Evolutionary conservation across 441 rosid species (phyloP), one percentile per base, ranked within the genome.

Genomic region (Syzygium malaccense): DNA sequence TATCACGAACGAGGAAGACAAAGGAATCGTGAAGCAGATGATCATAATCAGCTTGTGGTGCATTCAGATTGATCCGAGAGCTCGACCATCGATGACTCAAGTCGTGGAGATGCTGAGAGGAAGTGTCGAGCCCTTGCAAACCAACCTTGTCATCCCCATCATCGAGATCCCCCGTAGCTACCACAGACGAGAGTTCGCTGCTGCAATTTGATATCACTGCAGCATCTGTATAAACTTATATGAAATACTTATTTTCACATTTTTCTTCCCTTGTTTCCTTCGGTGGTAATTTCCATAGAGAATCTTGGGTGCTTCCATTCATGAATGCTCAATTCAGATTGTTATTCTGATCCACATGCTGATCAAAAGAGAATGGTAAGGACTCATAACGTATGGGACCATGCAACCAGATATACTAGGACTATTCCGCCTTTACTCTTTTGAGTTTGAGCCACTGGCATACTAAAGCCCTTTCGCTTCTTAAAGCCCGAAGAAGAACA

Each of bases 1-100:
- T 9, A 11, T 57, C n/a, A 0, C n/a, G 0, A 57, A 57, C 1
- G n/a, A 0, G 62, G 62, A 25, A 2, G 62, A 57, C 0, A 7
- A 57, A 57, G 62, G 14, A 11, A 11, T 57, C 0, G n/a, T 0
- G 0, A 57, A 25, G 62, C 25, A 11, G 62, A 11, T 57, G n/a
- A 57, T 57, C 62, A 10, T 57, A 57, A 25, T 57, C 1, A 57
- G 62, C 1, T 57, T 11, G 0, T 57, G 62, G n/a, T 57, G n/a
- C n/a, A 57, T 57, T 0, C n/a, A 25, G 14, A 57, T 57, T 11
- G 62, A 57, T 57, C 62, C n/a, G 0, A 57, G n/a, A 57, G 62
- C 25, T 25, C n/a, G n/a, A 57, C 62, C 62, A 4, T 0, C 12
- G 0, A 25, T 57, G 14, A 25, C 62, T 57, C 62, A 11, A 10